Evolutionary conservation across 257 asterid genomes (phyloP).

Genomic region (Petunia secreta): DNA sequence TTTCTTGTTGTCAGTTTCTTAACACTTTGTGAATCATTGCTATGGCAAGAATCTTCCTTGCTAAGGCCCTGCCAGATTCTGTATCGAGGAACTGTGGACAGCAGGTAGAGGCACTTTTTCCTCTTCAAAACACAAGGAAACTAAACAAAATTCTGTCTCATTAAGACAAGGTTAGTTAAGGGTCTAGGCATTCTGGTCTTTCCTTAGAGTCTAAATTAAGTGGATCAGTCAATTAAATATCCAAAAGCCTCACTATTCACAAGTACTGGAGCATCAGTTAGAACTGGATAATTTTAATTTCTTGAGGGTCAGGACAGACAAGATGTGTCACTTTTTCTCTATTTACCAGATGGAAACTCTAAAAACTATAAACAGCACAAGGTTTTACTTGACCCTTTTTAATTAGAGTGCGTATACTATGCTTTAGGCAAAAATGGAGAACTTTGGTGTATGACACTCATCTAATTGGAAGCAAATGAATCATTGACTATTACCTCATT

Average conservation of each 20-base stretch:
- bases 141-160: constrained; percentile 2
- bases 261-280: neutral
- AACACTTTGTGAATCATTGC: neutral
- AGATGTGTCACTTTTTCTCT: neutral
- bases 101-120: neutral
- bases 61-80: no score
- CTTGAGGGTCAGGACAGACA: neutral
- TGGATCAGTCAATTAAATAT: neutral
- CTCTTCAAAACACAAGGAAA: neutral
- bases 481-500: constrained; percentile 55
- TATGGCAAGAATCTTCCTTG: no score
- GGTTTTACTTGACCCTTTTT: constrained; percentile 3
- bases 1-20: neutral
- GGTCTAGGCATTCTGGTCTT: neutral
- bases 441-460: neutral
- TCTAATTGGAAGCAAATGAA: constrained; percentile 21
- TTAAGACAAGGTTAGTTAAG: constrained; percentile 5
- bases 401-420: neutral
- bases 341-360: neutral
- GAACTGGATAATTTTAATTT: neutral
- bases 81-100: neutral
- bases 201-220: neutral
- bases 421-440: neutral
- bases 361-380: neutral
- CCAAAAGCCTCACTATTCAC: neutral